Base-by-base conservation (phyloP, 2,329 filamentous ascomycete species). In the Cladosporium velox region DNA sequence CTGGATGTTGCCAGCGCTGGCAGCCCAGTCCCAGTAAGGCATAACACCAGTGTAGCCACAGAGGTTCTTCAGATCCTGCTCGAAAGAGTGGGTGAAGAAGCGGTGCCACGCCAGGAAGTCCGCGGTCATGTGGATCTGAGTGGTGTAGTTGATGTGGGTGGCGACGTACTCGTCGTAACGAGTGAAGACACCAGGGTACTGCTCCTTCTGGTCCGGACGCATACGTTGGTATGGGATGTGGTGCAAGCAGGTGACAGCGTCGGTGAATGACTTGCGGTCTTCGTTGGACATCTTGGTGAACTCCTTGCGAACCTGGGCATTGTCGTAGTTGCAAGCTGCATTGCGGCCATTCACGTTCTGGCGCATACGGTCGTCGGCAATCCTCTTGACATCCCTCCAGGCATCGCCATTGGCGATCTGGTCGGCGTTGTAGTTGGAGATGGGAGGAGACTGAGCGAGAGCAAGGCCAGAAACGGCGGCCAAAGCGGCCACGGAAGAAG, bases 21-120 rank as follows among this genome's bases (percentile, higher is more conserved):
- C 77, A 1, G 79, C 78, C 82, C 84, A 86, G 73, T 86, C 82
- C 79, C 82, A 84, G 77, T 86, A 86, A 75, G 70, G 70, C 41
- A 78, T 76, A 35, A 71, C 73, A 57, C 78, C 78, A 24, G 68
- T 75, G 65, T 79, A 80, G 28, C 75, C 77, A 52, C 78, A 80
- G 64, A 79, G 77, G 26, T 77, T 59, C 51, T 35, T 70, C 4
- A 80, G 72, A 5, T 75, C 74, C 66, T 78, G 73, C 59, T 80
- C 78, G 66, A 79, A 78, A 1, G 74, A 67, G 74, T 81, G 75
- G 3, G 74, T 76, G 65, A 75, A 77, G 65, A 76, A 77, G 2
- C 77, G 72, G 64, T 78, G 76, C 77, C 78, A 77, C 59, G 78
- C 59, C 58, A 77, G 66, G 74, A 80, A 78, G 61, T 68, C 62